Conservation (phyloP, 768 basidiomycete genomes). For the Mycena vulgaris region DNA sequence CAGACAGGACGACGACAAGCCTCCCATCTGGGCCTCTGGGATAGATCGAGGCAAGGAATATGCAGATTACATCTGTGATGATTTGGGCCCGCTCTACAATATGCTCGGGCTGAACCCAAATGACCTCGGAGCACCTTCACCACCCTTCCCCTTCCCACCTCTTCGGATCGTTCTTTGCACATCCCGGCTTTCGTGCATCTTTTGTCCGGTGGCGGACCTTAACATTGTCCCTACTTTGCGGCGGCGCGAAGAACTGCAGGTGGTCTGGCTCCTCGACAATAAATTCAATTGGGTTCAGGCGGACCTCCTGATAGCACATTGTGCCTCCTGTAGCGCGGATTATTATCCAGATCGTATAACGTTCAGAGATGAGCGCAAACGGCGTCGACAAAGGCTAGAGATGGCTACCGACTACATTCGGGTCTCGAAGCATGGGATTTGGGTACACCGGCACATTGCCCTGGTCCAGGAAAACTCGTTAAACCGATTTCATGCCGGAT, state of each 20-base stretch:
- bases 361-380: neutral
- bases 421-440: conserved; percentile 41
- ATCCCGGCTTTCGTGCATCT: conserved; percentile 12
- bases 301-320: conserved; percentile 29
- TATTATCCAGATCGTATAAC: too few species aligned
- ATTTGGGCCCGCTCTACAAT: neutral
- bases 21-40: conserved; percentile 7
- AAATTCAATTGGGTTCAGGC: conserved; percentile 16
- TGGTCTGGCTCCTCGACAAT: conserved; percentile 19
- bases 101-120: conserved; percentile 22
- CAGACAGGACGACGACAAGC: neutral
- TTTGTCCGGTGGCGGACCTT: conserved; percentile 22
- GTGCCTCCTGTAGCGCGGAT: neutral
- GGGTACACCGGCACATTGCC: too few species aligned
- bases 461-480: conserved; percentile 41
- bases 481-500: conserved; percentile 43
- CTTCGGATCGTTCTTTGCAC: conserved; percentile 17
- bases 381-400: neutral
- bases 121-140: conserved; percentile 5
- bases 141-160: neutral
- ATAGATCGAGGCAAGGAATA: conserved; percentile 2
- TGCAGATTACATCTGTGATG: neutral
- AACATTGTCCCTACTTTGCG: conserved; percentile 26
- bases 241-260: conserved; percentile 10
- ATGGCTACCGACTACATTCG: conserved; percentile 35